Conservation (phyloP, 192 early-diverging fungal species). For the Backusella luteola region DNA sequence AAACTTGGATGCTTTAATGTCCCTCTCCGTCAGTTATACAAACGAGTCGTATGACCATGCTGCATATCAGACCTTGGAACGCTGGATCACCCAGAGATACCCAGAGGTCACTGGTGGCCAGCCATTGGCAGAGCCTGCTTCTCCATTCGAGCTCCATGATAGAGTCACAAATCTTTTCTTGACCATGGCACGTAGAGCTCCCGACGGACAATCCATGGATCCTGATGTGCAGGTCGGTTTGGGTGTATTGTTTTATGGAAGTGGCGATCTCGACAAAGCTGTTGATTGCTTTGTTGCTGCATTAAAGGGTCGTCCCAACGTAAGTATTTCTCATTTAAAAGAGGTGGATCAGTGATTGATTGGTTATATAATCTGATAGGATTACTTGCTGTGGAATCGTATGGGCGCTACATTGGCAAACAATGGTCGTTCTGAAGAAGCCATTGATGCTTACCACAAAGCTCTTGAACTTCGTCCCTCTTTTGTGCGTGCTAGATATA, state of each 20-base stretch:
- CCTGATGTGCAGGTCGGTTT: constrained; percentile 94
- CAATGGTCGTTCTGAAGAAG: constrained; percentile 69
- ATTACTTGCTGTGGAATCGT: constrained; percentile 96
- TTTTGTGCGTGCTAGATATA: constrained; percentile 96
- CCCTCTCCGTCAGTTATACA: constrained; percentile 92
- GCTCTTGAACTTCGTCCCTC: constrained; percentile 93
- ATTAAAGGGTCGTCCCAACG: constrained; percentile 75
- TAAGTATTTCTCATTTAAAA: constrained; percentile 16
- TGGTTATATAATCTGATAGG: constrained; percentile 37
- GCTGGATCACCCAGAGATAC: constrained; percentile 86
- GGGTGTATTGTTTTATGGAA: constrained; percentile 96
- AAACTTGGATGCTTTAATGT: constrained; percentile 63
- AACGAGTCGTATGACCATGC: constrained; percentile 92
- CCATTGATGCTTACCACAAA: constrained; percentile 94
- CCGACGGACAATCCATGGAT: constrained; percentile 62
- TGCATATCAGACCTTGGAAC: constrained; percentile 87
- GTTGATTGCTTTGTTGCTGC: constrained; percentile 97
- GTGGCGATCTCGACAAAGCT: constrained; percentile 92
- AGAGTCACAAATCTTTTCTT: constrained; percentile 81
- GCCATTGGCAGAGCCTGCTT: constrained; percentile 32
- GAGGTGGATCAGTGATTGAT: background rate
- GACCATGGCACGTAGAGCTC: constrained; percentile 67
- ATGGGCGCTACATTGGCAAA: constrained; percentile 99
- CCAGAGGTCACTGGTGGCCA: constrained; percentile 38
- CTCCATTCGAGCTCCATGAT: constrained; percentile 53